Conservation (phyloP, 805 yeast genomes). For the Candida golubevii region DNA sequence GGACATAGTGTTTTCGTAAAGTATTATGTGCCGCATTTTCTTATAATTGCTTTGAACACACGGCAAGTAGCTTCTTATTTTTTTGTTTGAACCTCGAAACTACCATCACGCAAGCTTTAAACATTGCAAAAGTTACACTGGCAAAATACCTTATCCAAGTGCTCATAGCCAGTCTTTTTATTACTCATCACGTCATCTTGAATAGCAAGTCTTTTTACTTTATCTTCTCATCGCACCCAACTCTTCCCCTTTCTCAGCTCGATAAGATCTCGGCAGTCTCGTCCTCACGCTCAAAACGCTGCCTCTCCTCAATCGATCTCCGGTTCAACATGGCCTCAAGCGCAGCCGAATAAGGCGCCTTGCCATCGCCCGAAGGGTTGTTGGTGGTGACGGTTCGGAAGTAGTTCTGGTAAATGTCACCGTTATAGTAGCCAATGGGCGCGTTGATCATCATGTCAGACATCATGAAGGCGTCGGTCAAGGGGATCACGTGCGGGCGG, state of each 20-base stretch:
- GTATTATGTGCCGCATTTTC: no score
- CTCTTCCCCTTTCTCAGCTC: not conserved
- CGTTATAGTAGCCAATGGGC: slow-evolving; percentile 75
- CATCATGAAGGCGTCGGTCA: slow-evolving; percentile 80
- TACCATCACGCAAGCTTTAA: no score
- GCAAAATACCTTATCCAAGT: no score
- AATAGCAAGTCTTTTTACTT: no score
- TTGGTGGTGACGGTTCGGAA: slow-evolving; percentile 47
- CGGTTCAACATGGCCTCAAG: slow-evolving; percentile 41
- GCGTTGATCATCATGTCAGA: slow-evolving; percentile 80
- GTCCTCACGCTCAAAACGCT: slow-evolving; percentile 33
- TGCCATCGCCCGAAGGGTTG: slow-evolving; percentile 49
- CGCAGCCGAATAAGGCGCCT: slow-evolving; percentile 56
- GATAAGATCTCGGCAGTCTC: slow-evolving; percentile 31
- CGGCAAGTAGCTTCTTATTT: no score
- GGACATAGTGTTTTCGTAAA: no score
- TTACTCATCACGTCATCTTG: no score
- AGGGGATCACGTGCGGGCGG: slow-evolving; percentile 66
- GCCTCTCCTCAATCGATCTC: slow-evolving; percentile 31
- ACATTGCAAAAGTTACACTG: no score
- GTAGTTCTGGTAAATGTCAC: slow-evolving; percentile 80
- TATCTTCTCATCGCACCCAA: no score
- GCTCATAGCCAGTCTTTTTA: no score
- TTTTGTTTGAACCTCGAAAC: no score
- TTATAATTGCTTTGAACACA: no score